Evolutionary conservation across 148 eudicot genomes (phyloP).

Genomic region (Rhododendron simsii): DNA sequence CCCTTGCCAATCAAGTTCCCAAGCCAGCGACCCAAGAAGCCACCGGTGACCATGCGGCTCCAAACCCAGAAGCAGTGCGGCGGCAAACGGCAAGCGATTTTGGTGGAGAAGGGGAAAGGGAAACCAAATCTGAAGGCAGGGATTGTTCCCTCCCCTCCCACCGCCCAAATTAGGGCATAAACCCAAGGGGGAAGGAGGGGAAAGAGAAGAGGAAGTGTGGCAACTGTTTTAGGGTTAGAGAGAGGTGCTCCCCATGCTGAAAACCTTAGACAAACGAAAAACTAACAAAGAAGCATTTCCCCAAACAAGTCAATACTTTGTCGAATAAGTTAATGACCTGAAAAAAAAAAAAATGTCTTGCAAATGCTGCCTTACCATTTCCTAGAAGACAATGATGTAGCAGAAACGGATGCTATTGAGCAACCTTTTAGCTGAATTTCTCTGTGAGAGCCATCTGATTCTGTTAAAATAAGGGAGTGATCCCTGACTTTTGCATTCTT

Average conservation of each 20-base stretch:
- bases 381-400: constrained; percentile 58
- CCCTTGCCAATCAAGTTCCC: too few species aligned
- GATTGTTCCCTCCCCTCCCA: too few species aligned
- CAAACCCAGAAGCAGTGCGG: too few species aligned
- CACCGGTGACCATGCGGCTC: too few species aligned
- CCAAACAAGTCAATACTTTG: background rate
- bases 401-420: constrained; percentile 77
- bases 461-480: constrained; percentile 52
- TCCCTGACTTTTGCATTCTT: constrained; percentile 70
- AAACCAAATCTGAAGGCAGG: too few species aligned
- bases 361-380: constrained; percentile 57
- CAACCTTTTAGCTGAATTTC: constrained; percentile 67
- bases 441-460: constrained; percentile 56
- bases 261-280: background rate
- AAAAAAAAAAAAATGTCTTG: constrained; percentile 7
- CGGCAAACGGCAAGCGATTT: too few species aligned
- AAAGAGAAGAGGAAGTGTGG: too few species aligned
- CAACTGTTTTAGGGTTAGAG: too few species aligned
- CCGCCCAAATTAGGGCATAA: too few species aligned
- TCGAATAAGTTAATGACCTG: background rate
- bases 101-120: too few species aligned
- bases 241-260: background rate
- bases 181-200: too few species aligned
- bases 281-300: background rate
- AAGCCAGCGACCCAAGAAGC: too few species aligned